Evolutionary conservation across 768 basidiomycete genomes (phyloP).

Genomic region (Termitomyces sp.): DNA sequence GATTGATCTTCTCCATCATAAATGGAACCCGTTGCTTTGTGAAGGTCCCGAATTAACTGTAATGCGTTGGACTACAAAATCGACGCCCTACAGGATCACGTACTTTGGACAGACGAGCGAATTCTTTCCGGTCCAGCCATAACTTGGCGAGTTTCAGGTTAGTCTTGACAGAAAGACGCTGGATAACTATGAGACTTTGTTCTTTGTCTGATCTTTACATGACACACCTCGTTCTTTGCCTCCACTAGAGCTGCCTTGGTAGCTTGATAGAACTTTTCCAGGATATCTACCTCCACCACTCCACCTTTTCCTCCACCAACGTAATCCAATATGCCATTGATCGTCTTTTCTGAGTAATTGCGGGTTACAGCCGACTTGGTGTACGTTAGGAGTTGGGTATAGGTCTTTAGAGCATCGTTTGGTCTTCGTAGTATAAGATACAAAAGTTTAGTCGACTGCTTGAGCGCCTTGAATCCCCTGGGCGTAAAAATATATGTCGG

Average conservation of each 20-base stretch:
- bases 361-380: constrained; percentile 95
- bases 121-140: constrained; percentile 96
- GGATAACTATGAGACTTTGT: constrained; percentile 5
- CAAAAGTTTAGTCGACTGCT: constrained; percentile 93
- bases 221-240: constrained; percentile 88
- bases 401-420: constrained; percentile 80
- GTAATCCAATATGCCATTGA: constrained; percentile 97
- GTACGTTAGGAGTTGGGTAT: constrained; percentile 83
- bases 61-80: background rate
- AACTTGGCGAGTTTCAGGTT: constrained; percentile 96
- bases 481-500: background rate
- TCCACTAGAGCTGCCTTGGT: constrained; percentile 89
- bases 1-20: constrained; percentile 80
- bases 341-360: constrained; percentile 97
- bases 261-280: constrained; percentile 94
- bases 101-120: constrained; percentile 77
- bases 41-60: constrained; percentile 77
- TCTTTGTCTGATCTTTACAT: background rate
- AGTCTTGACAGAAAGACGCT: constrained; percentile 93
- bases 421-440: constrained; percentile 79
- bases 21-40: constrained; percentile 55
- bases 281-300: constrained; percentile 73
- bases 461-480: constrained; percentile 99
- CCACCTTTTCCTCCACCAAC: constrained; percentile 89
- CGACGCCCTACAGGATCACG: background rate